phyloP scores from a whole-genome alignment of 1,139 yeast genomes.

The Scheffersomyces segobiensis region DNA sequence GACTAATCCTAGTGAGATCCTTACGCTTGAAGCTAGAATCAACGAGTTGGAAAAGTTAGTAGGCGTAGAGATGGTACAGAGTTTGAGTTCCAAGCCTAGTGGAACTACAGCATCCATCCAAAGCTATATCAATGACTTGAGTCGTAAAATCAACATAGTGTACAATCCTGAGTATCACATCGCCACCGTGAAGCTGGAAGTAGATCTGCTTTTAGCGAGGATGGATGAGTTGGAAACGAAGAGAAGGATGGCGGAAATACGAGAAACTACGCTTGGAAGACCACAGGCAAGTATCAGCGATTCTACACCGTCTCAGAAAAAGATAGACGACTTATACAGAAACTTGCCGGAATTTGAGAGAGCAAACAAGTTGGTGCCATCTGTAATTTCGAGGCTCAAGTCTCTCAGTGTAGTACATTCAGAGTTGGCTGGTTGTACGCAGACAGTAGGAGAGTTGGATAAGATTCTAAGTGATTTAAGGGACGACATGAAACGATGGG shows the following conservation, averaged over 20 bases:
- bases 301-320: slow-evolving; percentile 14
- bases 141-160: slow-evolving; percentile 37
- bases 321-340: slow-evolving; percentile 39
- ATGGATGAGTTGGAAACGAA: slow-evolving; percentile 18
- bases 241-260: slow-evolving; percentile 13
- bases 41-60: slow-evolving; percentile 20
- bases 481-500: slow-evolving; percentile 44
- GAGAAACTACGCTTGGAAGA: not conserved
- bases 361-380: slow-evolving; percentile 38
- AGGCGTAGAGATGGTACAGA: slow-evolving; percentile 15
- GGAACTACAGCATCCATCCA: slow-evolving; percentile 18
- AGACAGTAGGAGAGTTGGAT: slow-evolving; percentile 35
- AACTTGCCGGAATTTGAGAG: slow-evolving; percentile 38
- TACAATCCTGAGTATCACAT: slow-evolving; percentile 34
- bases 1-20: slow-evolving; percentile 11
- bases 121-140: slow-evolving; percentile 32
- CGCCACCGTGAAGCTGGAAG: slow-evolving; percentile 19
- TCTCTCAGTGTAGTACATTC: slow-evolving; percentile 47
- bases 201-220: slow-evolving; percentile 17
- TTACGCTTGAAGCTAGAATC: slow-evolving; percentile 26
- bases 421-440: slow-evolving; percentile 31
- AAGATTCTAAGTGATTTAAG: slow-evolving; percentile 31
- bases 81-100: slow-evolving; percentile 1
- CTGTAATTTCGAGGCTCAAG: slow-evolving; percentile 42
- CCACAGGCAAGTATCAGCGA: not conserved